phyloP scores from a whole-genome alignment of 805 yeast species.

The Candida krabiensis region DNA sequence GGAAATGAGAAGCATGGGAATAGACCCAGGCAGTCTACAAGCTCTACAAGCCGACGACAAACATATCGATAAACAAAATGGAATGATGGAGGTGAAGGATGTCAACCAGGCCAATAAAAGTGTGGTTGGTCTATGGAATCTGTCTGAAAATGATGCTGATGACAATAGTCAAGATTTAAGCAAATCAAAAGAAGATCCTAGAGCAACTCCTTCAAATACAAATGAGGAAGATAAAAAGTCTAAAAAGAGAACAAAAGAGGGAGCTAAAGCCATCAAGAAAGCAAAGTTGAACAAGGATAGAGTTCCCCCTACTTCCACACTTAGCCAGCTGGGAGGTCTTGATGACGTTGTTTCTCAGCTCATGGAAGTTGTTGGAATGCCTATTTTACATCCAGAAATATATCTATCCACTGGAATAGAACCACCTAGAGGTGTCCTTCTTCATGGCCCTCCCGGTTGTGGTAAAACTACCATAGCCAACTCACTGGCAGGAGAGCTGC shows the following conservation, averaged over 20 bases:
- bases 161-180: conserved; percentile 19
- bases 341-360: conserved; percentile 81
- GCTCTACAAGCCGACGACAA: conserved; percentile 23
- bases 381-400: conserved; percentile 91
- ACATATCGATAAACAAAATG: conserved; percentile 39
- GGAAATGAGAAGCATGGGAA: conserved; percentile 44
- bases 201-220: conserved; percentile 21
- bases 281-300: conserved; percentile 51
- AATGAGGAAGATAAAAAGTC: conserved; percentile 21
- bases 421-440: conserved; percentile 90
- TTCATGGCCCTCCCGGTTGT: conserved; percentile 99
- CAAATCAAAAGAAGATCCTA: conserved; percentile 15
- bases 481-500: conserved; percentile 91
- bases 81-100: conserved; percentile 65
- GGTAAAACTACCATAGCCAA: conserved; percentile 97
- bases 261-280: conserved; percentile 24
- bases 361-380: conserved; percentile 88
- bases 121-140: conserved; percentile 70
- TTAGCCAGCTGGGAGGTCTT: conserved; percentile 86
- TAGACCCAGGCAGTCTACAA: conserved; percentile 21
- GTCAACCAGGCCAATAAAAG: conserved; percentile 72
- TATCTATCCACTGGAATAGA: conserved; percentile 86
- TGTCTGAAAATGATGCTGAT: conserved; percentile 16
- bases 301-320: conserved; percentile 65
- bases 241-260: conserved; percentile 50